Conservation (phyloP, 768 basidiomycete genomes). For the Podaxis sp. region DNA sequence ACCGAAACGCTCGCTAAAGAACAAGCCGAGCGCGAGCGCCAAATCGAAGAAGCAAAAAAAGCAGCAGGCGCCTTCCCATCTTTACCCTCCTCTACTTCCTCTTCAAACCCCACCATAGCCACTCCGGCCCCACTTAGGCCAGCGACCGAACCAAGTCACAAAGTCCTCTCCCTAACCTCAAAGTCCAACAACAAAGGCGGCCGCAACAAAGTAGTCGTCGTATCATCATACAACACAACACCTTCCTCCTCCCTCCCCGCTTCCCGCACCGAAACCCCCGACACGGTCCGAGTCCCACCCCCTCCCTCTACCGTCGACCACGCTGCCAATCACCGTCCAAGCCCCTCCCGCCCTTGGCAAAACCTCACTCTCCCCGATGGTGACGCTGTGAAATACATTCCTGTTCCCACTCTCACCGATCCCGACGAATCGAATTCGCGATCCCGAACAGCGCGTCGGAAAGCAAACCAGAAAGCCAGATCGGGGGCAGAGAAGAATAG, state of each 20-base stretch:
- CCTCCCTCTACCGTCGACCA: constrained; percentile 38
- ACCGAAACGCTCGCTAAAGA: constrained; percentile 45
- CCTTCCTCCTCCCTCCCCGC: constrained; percentile 35
- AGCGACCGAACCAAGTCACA: constrained; percentile 39
- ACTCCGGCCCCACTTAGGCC: constrained; percentile 14
- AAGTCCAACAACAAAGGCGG: constrained; percentile 40
- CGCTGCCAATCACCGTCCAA: constrained; percentile 25
- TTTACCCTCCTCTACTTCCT: constrained; percentile 27
- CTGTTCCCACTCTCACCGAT: constrained; percentile 9
- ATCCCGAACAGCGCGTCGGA: not conserved
- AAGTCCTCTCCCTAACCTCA: constrained; percentile 55
- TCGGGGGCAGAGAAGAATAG: not conserved
- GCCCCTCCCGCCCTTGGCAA: constrained; percentile 41
- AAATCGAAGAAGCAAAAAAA: constrained; percentile 44
- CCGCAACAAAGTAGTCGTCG: constrained; percentile 29
- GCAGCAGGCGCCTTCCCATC: constrained; percentile 65
- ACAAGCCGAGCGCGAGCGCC: constrained; percentile 45
- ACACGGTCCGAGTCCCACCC: constrained; percentile 34
- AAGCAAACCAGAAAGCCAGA: not conserved
- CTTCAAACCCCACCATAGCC: not conserved
- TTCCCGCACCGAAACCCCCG: constrained; percentile 18
- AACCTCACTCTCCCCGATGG: constrained; percentile 31
- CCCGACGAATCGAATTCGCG: not conserved
- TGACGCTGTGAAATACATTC: constrained; percentile 36
- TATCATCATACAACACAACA: constrained; percentile 52